Evolutionary conservation across 768 basidiomycete genomes (phyloP).

Genomic region (Rossbeevera mucosa): DNA sequence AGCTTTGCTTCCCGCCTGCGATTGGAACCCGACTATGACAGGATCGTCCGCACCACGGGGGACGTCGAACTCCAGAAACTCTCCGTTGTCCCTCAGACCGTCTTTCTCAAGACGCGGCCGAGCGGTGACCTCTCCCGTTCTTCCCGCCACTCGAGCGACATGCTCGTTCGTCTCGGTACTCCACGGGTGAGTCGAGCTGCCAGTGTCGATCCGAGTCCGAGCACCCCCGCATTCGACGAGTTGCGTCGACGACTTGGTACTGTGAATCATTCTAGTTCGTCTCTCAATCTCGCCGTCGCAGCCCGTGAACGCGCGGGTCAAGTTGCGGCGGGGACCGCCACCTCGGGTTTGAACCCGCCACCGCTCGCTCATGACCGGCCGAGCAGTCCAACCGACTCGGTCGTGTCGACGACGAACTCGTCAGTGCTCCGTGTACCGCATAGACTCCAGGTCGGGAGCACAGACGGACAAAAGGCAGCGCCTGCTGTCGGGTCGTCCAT

Average conservation of each 20-base stretch:
- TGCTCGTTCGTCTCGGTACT: constrained; percentile 46
- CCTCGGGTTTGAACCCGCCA: constrained; percentile 21
- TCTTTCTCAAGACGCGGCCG: constrained; percentile 63
- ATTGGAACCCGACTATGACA: constrained; percentile 59
- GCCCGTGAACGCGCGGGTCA: constrained; percentile 44
- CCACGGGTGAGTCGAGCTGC: constrained; percentile 44
- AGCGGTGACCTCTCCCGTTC: constrained; percentile 37
- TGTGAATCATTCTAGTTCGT: constrained; percentile 68
- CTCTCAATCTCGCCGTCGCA: constrained; percentile 44
- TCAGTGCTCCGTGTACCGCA: constrained; percentile 53
- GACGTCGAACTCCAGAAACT: constrained; percentile 82
- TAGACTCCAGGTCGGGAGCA: constrained; percentile 63
- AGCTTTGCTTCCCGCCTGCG: constrained; percentile 68
- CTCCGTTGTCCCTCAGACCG: constrained; percentile 84
- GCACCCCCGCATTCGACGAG: constrained; percentile 70
- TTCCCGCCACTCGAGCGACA: constrained; percentile 42
- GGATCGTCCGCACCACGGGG: constrained; percentile 56
- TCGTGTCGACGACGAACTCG: constrained; percentile 68
- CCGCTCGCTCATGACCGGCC: constrained; percentile 47
- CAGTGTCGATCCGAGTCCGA: constrained; percentile 42
- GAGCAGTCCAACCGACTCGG: constrained; percentile 78
- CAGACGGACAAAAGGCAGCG: constrained; percentile 80
- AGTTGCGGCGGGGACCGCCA: neutral
- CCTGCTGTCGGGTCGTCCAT: constrained; percentile 86
- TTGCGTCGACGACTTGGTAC: constrained; percentile 69